These are phyloP conservation scores for Aspergillus floridensis DNA, from an alignment of 2,329 filamentous ascomycete species.

Conservation along the genomic window DNA sequence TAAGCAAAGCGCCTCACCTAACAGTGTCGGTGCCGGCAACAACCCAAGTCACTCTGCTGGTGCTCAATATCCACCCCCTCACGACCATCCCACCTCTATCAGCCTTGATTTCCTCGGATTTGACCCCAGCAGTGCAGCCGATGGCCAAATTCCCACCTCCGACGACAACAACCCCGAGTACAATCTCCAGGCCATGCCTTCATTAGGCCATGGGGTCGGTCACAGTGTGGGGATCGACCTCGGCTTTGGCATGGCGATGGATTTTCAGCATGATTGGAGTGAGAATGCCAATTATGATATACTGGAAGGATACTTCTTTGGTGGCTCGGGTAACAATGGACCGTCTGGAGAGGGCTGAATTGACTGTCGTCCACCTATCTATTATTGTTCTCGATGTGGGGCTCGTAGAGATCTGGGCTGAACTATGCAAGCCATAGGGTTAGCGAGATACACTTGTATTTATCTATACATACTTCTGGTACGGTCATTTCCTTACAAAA, in stretches of 20 bases:
- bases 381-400: neutral
- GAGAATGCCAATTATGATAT: constrained; percentile 50
- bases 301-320: constrained; percentile 58
- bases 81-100: constrained; percentile 31
- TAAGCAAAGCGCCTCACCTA: constrained; percentile 34
- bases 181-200: constrained; percentile 29
- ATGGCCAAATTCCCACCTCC: constrained; percentile 24
- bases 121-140: constrained; percentile 37
- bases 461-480: no score
- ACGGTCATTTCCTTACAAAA: no score
- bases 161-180: constrained; percentile 30
- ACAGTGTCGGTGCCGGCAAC: constrained; percentile 23
- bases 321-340: constrained; percentile 37
- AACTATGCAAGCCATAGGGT: no score
- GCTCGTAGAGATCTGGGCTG: no score
- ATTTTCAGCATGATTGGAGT: constrained; percentile 50
- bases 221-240: constrained; percentile 46
- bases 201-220: constrained; percentile 28
- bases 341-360: constrained; percentile 20
- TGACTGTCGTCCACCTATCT: no score
- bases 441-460: no score
- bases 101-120: constrained; percentile 57
- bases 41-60: constrained; percentile 15
- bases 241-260: constrained; percentile 46
- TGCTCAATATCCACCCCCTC: constrained; percentile 21